Conservation (phyloP, 192 early-diverging fungal species). For the Podila minutissima region DNA sequence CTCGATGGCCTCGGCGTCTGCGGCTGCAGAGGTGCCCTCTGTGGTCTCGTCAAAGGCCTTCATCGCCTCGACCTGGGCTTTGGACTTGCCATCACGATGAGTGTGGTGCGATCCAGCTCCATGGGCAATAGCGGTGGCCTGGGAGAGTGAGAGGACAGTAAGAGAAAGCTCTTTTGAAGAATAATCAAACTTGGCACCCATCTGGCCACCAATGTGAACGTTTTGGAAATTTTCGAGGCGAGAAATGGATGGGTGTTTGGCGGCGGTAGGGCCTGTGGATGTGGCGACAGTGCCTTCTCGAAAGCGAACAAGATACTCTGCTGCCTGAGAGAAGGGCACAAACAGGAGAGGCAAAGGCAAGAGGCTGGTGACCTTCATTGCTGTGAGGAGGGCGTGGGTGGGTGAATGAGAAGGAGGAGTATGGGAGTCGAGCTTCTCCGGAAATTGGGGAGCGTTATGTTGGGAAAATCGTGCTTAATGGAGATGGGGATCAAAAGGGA, state of each 20-base stretch:
- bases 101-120: not conserved
- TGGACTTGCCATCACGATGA: constrained; percentile 29
- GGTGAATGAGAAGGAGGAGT: not conserved
- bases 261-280: not conserved
- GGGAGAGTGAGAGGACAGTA: constrained; percentile 29
- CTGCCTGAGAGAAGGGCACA: constrained; percentile 35
- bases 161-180: constrained; percentile 25
- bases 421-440: not conserved
- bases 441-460: not conserved
- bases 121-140: constrained; percentile 14
- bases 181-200: constrained; percentile 29
- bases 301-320: constrained; percentile 44
- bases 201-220: not conserved
- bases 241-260: not conserved
- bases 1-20: not conserved
- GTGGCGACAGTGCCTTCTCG: constrained; percentile 15
- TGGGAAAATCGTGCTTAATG: not conserved
- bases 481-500: not conserved
- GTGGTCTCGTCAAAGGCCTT: not conserved
- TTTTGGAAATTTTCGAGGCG: constrained; percentile 19
- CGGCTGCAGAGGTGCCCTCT: not conserved
- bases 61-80: constrained; percentile 22
- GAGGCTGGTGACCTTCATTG: constrained; percentile 40
- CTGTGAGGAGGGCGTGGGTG: constrained; percentile 6
- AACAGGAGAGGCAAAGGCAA: constrained; percentile 39